Evolutionary conservation across 345 rosid species (phyloP).

Genomic region (Limnanthes douglasii): DNA sequence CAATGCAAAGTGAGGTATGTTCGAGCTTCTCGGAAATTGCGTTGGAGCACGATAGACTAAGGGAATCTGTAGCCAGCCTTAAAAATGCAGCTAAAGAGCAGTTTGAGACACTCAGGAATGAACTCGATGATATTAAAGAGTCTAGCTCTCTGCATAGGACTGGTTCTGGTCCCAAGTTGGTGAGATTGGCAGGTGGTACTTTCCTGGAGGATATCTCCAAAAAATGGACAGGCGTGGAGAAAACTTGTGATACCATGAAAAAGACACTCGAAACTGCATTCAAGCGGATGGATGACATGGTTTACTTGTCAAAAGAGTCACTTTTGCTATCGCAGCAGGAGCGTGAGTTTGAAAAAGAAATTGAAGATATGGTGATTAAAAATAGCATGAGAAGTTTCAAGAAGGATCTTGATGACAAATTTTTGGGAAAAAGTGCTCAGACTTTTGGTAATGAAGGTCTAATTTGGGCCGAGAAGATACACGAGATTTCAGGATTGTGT

Average conservation of each 20-base stretch:
- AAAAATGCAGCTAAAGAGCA: constrained; percentile 26
- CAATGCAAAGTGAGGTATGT: constrained; percentile 5
- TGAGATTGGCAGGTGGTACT: constrained; percentile 34
- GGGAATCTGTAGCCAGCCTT: constrained; percentile 23
- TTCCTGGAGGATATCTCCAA: constrained; percentile 21
- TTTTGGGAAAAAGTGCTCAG: constrained; percentile 23
- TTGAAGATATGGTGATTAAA: constrained; percentile 32
- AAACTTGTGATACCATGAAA: constrained; percentile 23
- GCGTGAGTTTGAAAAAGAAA: constrained; percentile 25
- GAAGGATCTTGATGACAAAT: constrained; percentile 39
- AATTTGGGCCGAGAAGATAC: constrained; percentile 23
- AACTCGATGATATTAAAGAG: constrained; percentile 29
- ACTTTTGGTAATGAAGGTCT: constrained; percentile 17
- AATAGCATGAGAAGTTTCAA: constrained; percentile 29
- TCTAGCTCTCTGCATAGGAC: constrained; percentile 16
- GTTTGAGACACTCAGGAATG: constrained; percentile 40
- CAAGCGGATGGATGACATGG: constrained; percentile 15
- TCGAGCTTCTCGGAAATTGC: constrained; percentile 9
- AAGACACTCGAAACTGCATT: constrained; percentile 18
- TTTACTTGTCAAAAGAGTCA: constrained; percentile 18
- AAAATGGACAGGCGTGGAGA: constrained; percentile 20
- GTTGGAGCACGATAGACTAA: constrained; percentile 8
- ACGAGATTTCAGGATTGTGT: constrained; percentile 50
- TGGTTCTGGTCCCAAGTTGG: constrained; percentile 17
- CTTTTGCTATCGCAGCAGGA: constrained; percentile 39